phyloP scores from a whole-genome alignment of 2,329 filamentous ascomycete species.

The Fusarium sterilihyphosum region DNA sequence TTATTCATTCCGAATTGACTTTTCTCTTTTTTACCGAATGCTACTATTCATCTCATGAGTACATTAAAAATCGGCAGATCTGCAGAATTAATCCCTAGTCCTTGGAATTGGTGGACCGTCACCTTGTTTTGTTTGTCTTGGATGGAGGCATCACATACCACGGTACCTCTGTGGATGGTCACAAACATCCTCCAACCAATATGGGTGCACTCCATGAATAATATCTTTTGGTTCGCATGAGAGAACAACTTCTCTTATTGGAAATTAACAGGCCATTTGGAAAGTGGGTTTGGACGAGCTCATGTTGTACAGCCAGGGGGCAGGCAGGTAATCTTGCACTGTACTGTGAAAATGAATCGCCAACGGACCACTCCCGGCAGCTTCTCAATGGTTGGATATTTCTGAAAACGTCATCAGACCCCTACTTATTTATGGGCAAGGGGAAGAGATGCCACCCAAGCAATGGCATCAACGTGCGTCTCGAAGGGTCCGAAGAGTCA shows the following conservation, averaged over 20 bases:
- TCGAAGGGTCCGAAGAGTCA: fast-evolving
- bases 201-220: no score
- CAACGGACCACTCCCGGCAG: neutral
- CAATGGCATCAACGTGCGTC: no score
- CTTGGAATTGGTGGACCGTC: no score
- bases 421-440: fast-evolving
- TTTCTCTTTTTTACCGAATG: neutral
- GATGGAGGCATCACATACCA: neutral
- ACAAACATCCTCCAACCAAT: neutral
- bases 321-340: neutral
- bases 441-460: no score
- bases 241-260: fast-evolving
- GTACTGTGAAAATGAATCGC: no score
- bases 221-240: fast-evolving
- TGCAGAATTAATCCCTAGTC: fast-evolving
- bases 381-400: neutral
- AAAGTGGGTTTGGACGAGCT: neutral
- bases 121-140: neutral
- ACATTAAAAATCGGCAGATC: neutral
- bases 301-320: no score
- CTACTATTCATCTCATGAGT: neutral
- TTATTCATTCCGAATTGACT: neutral
- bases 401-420: no score
- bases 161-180: no score
- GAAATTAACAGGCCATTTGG: no score